Base-by-base conservation (phyloP, 257 asterid genomes). In the Solanum sejunctum region DNA sequence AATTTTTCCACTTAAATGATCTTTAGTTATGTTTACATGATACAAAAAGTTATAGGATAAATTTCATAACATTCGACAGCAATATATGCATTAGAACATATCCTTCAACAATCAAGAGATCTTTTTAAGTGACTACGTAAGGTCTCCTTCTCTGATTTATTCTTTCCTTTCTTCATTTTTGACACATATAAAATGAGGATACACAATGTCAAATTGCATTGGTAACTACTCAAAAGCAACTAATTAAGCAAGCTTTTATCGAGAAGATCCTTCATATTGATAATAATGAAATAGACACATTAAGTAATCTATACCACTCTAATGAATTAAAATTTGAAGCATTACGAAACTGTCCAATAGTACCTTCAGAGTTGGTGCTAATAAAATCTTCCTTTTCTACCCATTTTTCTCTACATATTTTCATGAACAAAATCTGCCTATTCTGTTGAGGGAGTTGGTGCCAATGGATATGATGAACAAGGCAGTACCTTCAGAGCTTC, bases 401-500 rank as follows among this genome's bases (percentile, higher is more conserved):
- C 26, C 26, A 1, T 26, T 26, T 26, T 26, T 26, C 26, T 26
- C 26, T 26, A 0, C 1, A 26, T 26, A 26, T 26, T 26, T 26
- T 26, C 26, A 26, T 26, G 1, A 26, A 26, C 1, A 26, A 26
- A 26, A 26, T 26, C 1, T 26, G 1, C 26, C 26, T 26, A 26
- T 26, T 26, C 26, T 26, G 1, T 26, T 26, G 26, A 26, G 26
- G 26, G 1, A 26, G 26, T 26, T 26, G 26, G 26, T 26, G 26
- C 26, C 26, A 8, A 36, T 36, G 73, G 69, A 56, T 56, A 41
- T 32, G n/a, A 57, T 39, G 39, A 55, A 39, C 69, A 80, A 60
- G 41, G 26, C 47, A 66, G 73, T 72, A 94, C 98, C 99, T 87
- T 93, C 91, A 83, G 97, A 90, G 89, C 93, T 96, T 97, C 98